Percentiles rank a stretch among this genome's conserved stretches.
Conservation (phyloP, 805 yeast genomes). For the Candida quercuum region DNA sequence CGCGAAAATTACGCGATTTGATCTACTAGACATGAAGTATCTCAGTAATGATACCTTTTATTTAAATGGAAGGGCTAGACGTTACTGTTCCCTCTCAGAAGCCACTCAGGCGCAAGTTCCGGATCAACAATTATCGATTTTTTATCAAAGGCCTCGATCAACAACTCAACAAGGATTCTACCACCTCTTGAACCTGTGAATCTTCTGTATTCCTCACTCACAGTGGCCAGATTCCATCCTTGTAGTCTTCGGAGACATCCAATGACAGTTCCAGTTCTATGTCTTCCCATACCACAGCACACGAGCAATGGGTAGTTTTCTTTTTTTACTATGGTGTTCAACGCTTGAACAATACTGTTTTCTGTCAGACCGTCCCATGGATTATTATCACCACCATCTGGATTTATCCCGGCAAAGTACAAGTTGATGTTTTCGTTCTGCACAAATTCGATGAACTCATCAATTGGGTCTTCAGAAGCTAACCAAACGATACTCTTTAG, state of each 20-base stretch:
- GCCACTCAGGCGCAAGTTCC: slow-evolving; percentile 44
- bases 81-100: slow-evolving; percentile 20
- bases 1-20: not conserved
- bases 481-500: slow-evolving; percentile 86
- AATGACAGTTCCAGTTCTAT: slow-evolving; percentile 92
- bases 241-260: slow-evolving; percentile 90
- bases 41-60: not conserved
- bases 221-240: slow-evolving; percentile 95
- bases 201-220: slow-evolving; percentile 88
- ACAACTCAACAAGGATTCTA: slow-evolving; percentile 81
- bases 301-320: slow-evolving; percentile 81
- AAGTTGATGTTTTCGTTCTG: slow-evolving; percentile 65
- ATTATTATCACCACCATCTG: slow-evolving; percentile 71
- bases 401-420: slow-evolving; percentile 77
- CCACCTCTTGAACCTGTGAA: slow-evolving; percentile 94
- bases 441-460: slow-evolving; percentile 77
- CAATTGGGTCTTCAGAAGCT: slow-evolving; percentile 93
- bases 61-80: not conserved
- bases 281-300: slow-evolving; percentile 98
- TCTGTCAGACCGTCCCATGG: slow-evolving; percentile 97
- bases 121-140: slow-evolving; percentile 36
- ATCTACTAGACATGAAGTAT: not conserved
- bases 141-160: slow-evolving; percentile 70
- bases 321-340: slow-evolving; percentile 66
- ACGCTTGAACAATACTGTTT: slow-evolving; percentile 69